Evolutionary conservation across 208 protist species (phyloP).

Genomic region (Blastocrithidia nonstop): DNA sequence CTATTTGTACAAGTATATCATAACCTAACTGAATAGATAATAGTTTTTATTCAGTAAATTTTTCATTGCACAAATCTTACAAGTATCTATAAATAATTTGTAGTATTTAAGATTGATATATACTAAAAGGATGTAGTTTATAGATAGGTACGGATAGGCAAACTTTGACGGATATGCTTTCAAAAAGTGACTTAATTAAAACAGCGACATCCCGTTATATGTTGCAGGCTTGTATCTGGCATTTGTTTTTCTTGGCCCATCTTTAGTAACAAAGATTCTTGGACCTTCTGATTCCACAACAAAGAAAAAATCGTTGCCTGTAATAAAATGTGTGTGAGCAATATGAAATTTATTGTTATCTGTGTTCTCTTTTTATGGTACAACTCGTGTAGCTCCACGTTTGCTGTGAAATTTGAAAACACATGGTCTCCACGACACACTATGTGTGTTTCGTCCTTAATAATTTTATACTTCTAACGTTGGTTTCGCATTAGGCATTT

Average conservation of each 20-base stretch:
- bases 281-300: no score
- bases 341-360: conserved; percentile 76
- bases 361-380: conserved; percentile 66
- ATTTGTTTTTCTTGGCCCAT: conserved; percentile 35
- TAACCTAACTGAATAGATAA: no score
- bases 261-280: conserved; percentile 15
- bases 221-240: conserved; percentile 35
- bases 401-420: conserved; percentile 11
- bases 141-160: conserved; percentile 23
- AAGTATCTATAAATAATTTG: background rate
- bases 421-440: conserved; percentile 29
- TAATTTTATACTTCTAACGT: conserved; percentile 39
- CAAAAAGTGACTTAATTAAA: conserved; percentile 12
- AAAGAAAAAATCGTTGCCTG: no score
- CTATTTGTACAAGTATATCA: background rate
- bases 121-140: conserved; percentile 17
- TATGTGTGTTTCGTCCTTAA: conserved; percentile 45
- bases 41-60: no score
- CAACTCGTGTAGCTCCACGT: conserved; percentile 29
- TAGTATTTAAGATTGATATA: background rate
- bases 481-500: conserved; percentile 64
- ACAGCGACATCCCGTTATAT: conserved; percentile 33
- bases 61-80: no score
- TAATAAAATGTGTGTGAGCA: no score
- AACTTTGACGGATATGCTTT: conserved; percentile 22